phyloP scores from a whole-genome alignment of 2,329 filamentous ascomycete genomes.

The Diplodia mutila region DNA sequence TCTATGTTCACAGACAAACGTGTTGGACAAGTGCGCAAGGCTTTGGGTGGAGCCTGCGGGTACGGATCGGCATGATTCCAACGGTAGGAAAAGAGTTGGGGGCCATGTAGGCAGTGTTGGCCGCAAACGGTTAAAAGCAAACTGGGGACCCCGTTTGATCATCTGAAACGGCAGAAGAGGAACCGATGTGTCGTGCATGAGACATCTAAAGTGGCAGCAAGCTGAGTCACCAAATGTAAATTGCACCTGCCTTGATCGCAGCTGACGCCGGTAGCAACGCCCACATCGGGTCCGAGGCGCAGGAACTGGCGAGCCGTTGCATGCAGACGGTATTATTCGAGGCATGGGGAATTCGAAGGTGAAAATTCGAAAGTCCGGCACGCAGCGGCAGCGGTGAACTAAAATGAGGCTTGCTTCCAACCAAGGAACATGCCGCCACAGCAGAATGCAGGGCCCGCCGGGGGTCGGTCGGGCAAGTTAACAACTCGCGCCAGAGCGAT shows the following conservation, averaged over 20 bases:
- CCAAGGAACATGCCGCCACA: background rate
- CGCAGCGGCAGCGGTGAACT: background rate
- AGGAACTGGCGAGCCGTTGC: background rate
- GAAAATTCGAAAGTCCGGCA: background rate
- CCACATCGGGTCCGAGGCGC: background rate
- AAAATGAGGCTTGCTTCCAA: background rate
- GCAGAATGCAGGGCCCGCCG: background rate
- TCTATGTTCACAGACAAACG: slow-evolving; percentile 15
- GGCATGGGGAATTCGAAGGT: background rate
- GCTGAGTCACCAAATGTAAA: background rate
- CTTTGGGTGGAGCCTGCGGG: background rate
- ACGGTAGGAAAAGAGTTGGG: background rate
- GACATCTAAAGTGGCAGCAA: background rate
- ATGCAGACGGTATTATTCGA: too few species aligned
- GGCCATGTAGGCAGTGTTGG: background rate
- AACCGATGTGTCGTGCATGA: background rate
- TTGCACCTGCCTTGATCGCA: background rate
- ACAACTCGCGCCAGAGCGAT: background rate
- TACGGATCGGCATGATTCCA: background rate
- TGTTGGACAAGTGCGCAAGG: background rate
- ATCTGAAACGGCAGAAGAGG: background rate
- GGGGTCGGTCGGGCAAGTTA: background rate
- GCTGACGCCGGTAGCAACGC: background rate
- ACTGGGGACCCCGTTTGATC: background rate
- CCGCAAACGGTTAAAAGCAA: background rate